A percentile compares a stretch with the other conserved stretches of the same genome.
Evolutionary conservation across 1,284 basidiomycete species (phyloP).

Genomic region (Gomphus sp.): DNA sequence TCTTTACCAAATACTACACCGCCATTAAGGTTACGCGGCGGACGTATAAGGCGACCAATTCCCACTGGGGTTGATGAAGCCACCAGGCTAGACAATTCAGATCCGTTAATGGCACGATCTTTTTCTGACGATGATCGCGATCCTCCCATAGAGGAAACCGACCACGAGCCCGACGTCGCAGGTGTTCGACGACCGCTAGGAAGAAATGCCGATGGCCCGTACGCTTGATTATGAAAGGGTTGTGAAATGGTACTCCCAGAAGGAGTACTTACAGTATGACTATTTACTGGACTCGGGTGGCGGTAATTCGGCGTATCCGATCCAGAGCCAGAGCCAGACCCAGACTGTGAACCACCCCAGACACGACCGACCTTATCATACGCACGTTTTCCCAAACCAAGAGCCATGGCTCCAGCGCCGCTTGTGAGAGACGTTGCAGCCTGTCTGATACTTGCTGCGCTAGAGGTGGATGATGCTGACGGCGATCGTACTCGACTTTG

Average conservation of each 20-base stretch:
- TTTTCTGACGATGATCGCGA: slow-evolving; percentile 8
- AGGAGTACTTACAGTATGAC: not conserved
- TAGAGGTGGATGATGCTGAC: slow-evolving; percentile 2
- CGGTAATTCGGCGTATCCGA: slow-evolving; percentile 7
- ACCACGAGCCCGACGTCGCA: slow-evolving; percentile 48
- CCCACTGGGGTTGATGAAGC: slow-evolving; percentile 2
- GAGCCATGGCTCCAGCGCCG: slow-evolving; percentile 58
- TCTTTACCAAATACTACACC: slow-evolving; percentile 60
- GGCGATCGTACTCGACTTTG: slow-evolving; percentile 6
- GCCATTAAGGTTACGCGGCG: slow-evolving; percentile 20
- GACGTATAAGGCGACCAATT: slow-evolving; percentile 7
- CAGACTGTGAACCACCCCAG: slow-evolving; percentile 39
- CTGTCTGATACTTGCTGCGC: slow-evolving; percentile 32
- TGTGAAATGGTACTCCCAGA: not conserved
- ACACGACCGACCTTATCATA: slow-evolving; percentile 66
- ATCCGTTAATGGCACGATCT: not conserved
- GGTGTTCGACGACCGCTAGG: slow-evolving; percentile 32
- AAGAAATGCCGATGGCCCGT: slow-evolving; percentile 19
- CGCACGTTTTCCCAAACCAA: slow-evolving; percentile 46
- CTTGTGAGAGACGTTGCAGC: slow-evolving; percentile 63
- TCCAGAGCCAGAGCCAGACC: slow-evolving; percentile 13
- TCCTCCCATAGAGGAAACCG: slow-evolving; percentile 30
- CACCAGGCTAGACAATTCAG: not conserved
- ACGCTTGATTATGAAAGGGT: not conserved
- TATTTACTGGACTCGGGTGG: slow-evolving; percentile 6